A percentile compares a stretch with the other conserved stretches of the same genome.
These are phyloP conservation scores for Astrothelium macrocarpum DNA, from an alignment of 495 filamentous ascomycete genomes.

Conservation along the genomic window DNA sequence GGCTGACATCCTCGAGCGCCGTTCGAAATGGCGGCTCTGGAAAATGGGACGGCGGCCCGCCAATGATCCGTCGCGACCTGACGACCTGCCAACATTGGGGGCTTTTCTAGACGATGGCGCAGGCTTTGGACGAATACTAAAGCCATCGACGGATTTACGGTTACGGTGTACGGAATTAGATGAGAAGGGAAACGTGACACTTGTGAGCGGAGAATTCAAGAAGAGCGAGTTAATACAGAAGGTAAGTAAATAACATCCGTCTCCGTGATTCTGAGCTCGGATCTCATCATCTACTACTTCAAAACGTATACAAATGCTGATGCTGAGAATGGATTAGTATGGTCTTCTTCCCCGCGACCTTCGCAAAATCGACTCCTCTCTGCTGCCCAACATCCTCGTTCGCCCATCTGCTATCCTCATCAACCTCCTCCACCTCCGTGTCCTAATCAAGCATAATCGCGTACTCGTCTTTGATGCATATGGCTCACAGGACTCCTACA, in stretches of 20 bases:
- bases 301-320: slow-evolving; percentile 8
- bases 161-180: slow-evolving; percentile 93
- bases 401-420: slow-evolving; percentile 90
- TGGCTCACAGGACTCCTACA: slow-evolving; percentile 87
- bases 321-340: slow-evolving; percentile 49
- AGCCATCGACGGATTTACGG: slow-evolving; percentile 67
- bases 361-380: slow-evolving; percentile 95
- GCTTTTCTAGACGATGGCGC: slow-evolving; percentile 40
- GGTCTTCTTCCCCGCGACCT: slow-evolving; percentile 91
- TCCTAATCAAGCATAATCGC: slow-evolving; percentile 86
- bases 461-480: slow-evolving; percentile 94
- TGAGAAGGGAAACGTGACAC: slow-evolving; percentile 83
- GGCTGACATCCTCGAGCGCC: background rate
- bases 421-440: slow-evolving; percentile 86
- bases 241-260: slow-evolving; percentile 41
- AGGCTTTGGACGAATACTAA: slow-evolving; percentile 52
- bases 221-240: slow-evolving; percentile 94
- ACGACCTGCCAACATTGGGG: slow-evolving; percentile 42
- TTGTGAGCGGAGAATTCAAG: slow-evolving; percentile 92
- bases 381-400: slow-evolving; percentile 92
- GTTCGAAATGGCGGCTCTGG: slow-evolving; percentile 11
- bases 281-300: background rate
- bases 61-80: slow-evolving; percentile 25
- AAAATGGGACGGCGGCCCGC: slow-evolving; percentile 9
- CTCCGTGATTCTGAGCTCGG: background rate